A percentile compares a stretch with the other conserved stretches of the same genome.
Conservation (phyloP, 2,329 filamentous ascomycete genomes). For the Sporothrix sp. region DNA sequence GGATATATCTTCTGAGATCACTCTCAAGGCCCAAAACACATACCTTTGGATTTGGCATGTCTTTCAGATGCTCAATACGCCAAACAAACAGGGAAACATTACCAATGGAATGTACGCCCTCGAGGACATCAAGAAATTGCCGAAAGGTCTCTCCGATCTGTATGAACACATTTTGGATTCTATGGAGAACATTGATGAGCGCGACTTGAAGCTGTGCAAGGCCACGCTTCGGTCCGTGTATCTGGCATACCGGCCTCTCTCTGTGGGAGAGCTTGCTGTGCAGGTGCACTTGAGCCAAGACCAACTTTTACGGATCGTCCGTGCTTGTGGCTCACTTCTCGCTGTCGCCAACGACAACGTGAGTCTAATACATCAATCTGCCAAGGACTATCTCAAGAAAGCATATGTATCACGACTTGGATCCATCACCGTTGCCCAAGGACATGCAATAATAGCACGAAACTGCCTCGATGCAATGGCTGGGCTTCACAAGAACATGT, state of each 20-base stretch:
- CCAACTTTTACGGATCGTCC: conserved; percentile 17
- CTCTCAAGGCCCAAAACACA: conserved; percentile 25
- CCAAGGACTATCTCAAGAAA: conserved; percentile 25
- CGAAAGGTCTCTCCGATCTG: conserved; percentile 19
- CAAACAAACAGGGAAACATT: too few species aligned
- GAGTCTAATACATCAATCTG: conserved; percentile 25
- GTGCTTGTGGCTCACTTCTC: conserved; percentile 27
- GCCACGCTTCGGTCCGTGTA: conserved; percentile 14
- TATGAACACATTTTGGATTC: conserved; percentile 22
- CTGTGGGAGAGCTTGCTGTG: conserved; percentile 16
- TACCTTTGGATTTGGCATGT: conserved; percentile 31
- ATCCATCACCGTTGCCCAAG: background rate
- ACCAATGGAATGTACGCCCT: conserved; percentile 16
- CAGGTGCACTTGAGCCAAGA: conserved; percentile 16
- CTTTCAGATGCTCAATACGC: conserved; percentile 23
- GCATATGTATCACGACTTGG: background rate
- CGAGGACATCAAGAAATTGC: conserved; percentile 18
- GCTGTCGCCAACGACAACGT: conserved; percentile 20
- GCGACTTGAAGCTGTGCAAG: conserved; percentile 16
- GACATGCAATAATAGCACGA: too few species aligned
- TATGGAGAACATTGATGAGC: conserved; percentile 14
- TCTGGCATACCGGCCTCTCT: conserved; percentile 19
- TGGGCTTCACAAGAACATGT: background rate
- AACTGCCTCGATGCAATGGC: too few species aligned
- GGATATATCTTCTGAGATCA: conserved; percentile 12